phyloP scores from a whole-genome alignment of 495 filamentous ascomycete genomes.

The Aspergillus incahuasiensis region DNA sequence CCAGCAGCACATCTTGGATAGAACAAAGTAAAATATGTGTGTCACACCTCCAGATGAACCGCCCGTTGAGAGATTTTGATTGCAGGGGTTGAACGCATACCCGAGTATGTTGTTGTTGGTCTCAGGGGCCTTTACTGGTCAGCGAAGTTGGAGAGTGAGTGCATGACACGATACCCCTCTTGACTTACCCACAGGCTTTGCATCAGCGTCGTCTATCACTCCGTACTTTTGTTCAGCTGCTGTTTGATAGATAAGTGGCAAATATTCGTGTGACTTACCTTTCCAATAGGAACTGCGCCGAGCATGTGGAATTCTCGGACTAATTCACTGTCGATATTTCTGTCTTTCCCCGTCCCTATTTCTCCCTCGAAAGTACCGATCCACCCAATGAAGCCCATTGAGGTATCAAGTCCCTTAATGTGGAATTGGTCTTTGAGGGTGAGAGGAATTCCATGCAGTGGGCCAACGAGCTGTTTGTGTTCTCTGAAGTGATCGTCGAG shows the following conservation, averaged over 20 bases:
- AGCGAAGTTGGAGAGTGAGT: background rate
- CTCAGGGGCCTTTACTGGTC: constrained; percentile 3
- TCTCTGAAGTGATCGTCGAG: constrained; percentile 5
- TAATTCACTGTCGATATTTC: constrained; percentile 2
- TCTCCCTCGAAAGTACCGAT: constrained; percentile 9
- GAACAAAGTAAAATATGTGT: background rate
- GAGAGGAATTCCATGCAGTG: constrained; percentile 5
- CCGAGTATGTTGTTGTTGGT: constrained; percentile 10
- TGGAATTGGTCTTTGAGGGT: constrained; percentile 7
- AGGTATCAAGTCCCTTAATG: constrained; percentile 7
- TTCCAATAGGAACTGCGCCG: constrained; percentile 9
- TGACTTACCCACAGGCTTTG: constrained; percentile 7
- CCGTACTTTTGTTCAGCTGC: constrained; percentile 5
- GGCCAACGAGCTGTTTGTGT: constrained; percentile 2
- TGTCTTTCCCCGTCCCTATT: constrained; percentile 5
- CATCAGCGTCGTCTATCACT: constrained; percentile 6
- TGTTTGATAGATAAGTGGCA: background rate
- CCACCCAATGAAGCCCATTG: constrained; percentile 8
- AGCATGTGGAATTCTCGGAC: constrained; percentile 7
- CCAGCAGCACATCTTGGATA: background rate
- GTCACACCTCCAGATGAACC: constrained; percentile 10
- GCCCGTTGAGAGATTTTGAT: constrained; percentile 6
- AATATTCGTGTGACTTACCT: constrained; percentile 4
- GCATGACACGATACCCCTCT: background rate
- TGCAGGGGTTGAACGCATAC: constrained; percentile 10